These are phyloP conservation scores for Limonium bicolor DNA, from an alignment of 148 eudicot species.

Conservation along the genomic window DNA sequence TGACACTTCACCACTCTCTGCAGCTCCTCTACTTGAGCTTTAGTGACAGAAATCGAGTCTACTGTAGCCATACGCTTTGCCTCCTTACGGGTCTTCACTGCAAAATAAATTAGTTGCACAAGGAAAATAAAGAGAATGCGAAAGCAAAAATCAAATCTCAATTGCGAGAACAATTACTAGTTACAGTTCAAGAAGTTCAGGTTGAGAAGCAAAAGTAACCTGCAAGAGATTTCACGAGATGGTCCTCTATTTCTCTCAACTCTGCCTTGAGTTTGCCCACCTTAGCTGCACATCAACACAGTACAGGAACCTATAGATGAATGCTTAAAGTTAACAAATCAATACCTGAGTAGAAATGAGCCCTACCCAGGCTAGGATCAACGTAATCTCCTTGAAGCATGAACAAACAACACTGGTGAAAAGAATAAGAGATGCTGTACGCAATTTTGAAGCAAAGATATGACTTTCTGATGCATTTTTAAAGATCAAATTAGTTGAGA, in stretches of 20 bases:
- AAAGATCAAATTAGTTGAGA: neutral
- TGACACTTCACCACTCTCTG: constrained; percentile 51
- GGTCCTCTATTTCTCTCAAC: constrained; percentile 57
- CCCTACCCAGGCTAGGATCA: too few relatives aligned
- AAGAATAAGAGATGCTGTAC: neutral
- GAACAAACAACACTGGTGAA: neutral
- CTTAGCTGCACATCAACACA: constrained; percentile 20
- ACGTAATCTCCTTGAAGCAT: too few relatives aligned
- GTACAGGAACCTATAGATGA: too few relatives aligned
- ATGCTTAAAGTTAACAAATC: too few relatives aligned
- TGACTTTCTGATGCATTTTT: neutral
- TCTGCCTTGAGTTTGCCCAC: constrained; percentile 59
- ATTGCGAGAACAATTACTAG: neutral
- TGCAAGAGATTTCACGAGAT: constrained; percentile 60
- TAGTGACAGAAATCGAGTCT: constrained; percentile 47
- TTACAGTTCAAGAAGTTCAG: neutral
- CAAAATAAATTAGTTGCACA: constrained; percentile 7
- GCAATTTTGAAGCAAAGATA: neutral
- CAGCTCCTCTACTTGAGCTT: constrained; percentile 55
- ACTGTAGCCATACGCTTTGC: constrained; percentile 44
- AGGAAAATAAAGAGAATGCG: constrained; percentile 3
- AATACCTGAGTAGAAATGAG: too few relatives aligned
- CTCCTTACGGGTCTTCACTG: constrained; percentile 85
- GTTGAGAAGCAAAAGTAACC: too few relatives aligned
- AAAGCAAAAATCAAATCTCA: neutral